Percentiles rank a stretch among this genome's conserved stretches.
These are phyloP conservation scores for Lanmaoa pseudosensibilis DNA, from an alignment of 768 basidiomycete genomes.

Conservation along the genomic window DNA sequence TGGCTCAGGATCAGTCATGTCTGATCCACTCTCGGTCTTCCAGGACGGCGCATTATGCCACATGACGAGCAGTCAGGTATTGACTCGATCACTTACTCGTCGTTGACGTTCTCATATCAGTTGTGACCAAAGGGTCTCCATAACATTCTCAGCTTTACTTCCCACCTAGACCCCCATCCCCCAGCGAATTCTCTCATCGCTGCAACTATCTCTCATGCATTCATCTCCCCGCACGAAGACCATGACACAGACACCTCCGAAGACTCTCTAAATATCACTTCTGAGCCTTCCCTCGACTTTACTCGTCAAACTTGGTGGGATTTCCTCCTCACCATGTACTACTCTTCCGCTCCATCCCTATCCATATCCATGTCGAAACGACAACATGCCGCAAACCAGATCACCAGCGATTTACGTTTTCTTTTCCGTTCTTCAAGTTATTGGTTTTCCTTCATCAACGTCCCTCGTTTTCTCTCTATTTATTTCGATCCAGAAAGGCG, in stretches of 20 bases:
- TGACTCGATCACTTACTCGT: slow-evolving; percentile 22
- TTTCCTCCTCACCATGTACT: slow-evolving; percentile 58
- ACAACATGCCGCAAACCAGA: slow-evolving; percentile 42
- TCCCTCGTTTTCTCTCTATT: slow-evolving; percentile 63
- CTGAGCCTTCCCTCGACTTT: slow-evolving; percentile 65
- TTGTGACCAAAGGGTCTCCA: slow-evolving; percentile 25
- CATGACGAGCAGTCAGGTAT: slow-evolving; percentile 32
- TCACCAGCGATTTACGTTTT: slow-evolving; percentile 60
- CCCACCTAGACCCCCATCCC: slow-evolving; percentile 1
- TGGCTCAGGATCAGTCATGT: slow-evolving; percentile 6
- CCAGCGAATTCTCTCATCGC: neutral
- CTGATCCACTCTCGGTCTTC: slow-evolving; percentile 10
- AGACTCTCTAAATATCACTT: slow-evolving; percentile 32
- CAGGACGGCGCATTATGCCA: slow-evolving; percentile 11
- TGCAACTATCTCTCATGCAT: neutral
- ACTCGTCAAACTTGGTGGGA: slow-evolving; percentile 81
- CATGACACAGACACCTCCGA: slow-evolving; percentile 14
- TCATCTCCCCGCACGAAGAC: slow-evolving; percentile 14
- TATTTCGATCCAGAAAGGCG: slow-evolving; percentile 57
- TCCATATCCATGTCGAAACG: slow-evolving; percentile 44
- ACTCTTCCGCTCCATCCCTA: slow-evolving; percentile 32
- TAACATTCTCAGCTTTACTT: slow-evolving; percentile 3
- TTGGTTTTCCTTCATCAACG: slow-evolving; percentile 74
- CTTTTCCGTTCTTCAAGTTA: slow-evolving; percentile 64
- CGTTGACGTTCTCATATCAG: slow-evolving; percentile 25